phyloP scores from a whole-genome alignment of 768 basidiomycete species.

The Dacryopinax spathularia region DNA sequence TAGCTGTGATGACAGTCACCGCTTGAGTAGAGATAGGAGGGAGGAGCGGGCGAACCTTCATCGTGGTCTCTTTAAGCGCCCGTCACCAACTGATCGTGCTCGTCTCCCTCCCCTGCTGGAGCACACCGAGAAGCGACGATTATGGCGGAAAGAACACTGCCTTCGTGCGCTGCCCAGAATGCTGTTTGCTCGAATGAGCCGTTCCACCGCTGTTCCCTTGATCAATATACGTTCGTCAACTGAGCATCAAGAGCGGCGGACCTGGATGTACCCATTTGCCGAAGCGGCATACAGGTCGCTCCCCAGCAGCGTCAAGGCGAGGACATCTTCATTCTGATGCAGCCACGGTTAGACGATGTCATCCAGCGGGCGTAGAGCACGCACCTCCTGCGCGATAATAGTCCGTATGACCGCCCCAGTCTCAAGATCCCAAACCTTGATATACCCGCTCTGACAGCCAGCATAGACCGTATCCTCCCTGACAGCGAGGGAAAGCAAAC shows the following conservation, averaged over 20 bases:
- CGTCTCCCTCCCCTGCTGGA: conserved; percentile 20
- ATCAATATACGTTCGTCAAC: not conserved
- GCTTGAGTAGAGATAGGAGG: conserved; percentile 3
- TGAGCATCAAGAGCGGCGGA: conserved; percentile 19
- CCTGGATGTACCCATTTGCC: conserved; percentile 52
- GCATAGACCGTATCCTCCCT: conserved; percentile 74
- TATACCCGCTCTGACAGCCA: conserved; percentile 86
- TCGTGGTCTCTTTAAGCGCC: conserved; percentile 74
- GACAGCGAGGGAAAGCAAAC: conserved; percentile 64
- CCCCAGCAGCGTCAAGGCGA: conserved; percentile 61
- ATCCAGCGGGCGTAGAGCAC: conserved; percentile 7
- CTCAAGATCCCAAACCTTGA: conserved; percentile 81
- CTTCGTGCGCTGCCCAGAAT: conserved; percentile 67
- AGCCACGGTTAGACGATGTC: not conserved
- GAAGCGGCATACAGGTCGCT: conserved; percentile 37
- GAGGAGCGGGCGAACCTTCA: conserved; percentile 45
- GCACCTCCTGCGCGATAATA: conserved; percentile 71
- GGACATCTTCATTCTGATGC: conserved; percentile 55
- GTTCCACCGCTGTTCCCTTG: conserved; percentile 50
- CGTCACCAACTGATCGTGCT: conserved; percentile 41
- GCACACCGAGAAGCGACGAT: conserved; percentile 19
- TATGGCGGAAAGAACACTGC: conserved; percentile 69
- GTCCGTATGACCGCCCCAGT: conserved; percentile 75
- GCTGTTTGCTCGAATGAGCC: conserved; percentile 72
- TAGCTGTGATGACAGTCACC: conserved; percentile 18